These are phyloP conservation scores for Kwoniella shivajii DNA, from an alignment of 1,284 basidiomycete genomes.

Conservation along the genomic window DNA sequence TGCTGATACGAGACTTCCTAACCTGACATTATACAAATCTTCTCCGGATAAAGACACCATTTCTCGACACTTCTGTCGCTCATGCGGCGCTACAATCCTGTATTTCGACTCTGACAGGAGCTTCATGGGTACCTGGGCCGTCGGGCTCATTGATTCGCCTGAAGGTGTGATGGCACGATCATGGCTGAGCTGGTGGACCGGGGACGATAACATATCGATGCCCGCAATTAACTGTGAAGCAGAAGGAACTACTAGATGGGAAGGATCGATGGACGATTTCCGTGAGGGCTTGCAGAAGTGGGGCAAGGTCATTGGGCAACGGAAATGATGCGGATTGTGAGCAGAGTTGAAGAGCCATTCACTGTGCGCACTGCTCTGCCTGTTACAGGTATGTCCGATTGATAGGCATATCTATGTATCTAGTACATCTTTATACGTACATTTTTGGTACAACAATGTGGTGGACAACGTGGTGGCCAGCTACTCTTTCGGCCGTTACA, in stretches of 20 bases:
- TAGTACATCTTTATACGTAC: too few relatives aligned
- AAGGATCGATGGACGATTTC: background rate
- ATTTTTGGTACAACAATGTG: too few relatives aligned
- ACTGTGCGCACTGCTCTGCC: too few relatives aligned
- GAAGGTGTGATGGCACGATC: background rate
- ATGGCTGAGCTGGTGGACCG: slow-evolving; percentile 9
- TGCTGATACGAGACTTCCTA: background rate
- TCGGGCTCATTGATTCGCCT: background rate
- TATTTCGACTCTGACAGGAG: background rate
- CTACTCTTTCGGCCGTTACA: too few relatives aligned
- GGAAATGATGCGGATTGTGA: too few relatives aligned
- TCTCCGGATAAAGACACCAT: background rate
- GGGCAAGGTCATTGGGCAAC: background rate
- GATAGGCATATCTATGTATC: too few relatives aligned
- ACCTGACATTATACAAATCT: background rate
- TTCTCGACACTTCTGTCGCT: too few relatives aligned
- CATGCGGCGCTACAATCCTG: background rate
- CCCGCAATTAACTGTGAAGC: background rate
- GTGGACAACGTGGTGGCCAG: too few relatives aligned
- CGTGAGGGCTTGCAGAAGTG: background rate
- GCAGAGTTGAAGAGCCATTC: too few relatives aligned
- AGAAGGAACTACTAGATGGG: slow-evolving; percentile 1
- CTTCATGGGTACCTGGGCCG: background rate
- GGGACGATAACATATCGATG: background rate
- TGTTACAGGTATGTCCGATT: too few relatives aligned